Evolutionary conservation across 148 eudicot species (phyloP), one percentile per base, ranked within the genome.

Genomic region (Fallopia convolvulus): DNA sequence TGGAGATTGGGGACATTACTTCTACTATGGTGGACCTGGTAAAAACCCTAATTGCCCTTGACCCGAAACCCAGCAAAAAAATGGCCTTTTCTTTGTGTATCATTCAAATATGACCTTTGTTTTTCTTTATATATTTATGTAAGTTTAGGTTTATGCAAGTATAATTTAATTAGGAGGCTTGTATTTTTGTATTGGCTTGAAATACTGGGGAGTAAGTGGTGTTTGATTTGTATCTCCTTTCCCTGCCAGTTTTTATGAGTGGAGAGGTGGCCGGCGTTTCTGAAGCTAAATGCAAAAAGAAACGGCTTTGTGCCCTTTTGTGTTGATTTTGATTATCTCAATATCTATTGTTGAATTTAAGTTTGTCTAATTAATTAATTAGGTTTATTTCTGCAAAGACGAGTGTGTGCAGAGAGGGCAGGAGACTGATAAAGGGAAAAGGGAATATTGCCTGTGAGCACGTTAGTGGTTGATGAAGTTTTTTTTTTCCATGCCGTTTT

Each of bases 21-120:
- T 94, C 78, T 94, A 94, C 85, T 94, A 88, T 82, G 98, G 98
- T 63, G 98, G 97, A 79, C 98, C 98, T 77, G 98, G 98, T 55
- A 86, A 80, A 81, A 92, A 92, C 70, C 77, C 88, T 0, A 94
- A 94, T 70, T 94, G 98, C 82, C 85, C 85, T 77, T 94, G 39
- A 12, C 18, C 40, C 56, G 6, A 52, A 52, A 52, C n/a, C 56
- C 56, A 17, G 6, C 4, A 41, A 8, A 53, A 73, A 49, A 13
- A 26, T 4, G 41, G 20, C 49, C 75, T 13, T 10, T 73, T 14
- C n/a, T 40, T n/a, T 40, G 30, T 84, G 84, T 86, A 83, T 77
- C 56, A 80, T 78, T 55, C 80, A 81, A 46, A 46, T 30, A 63
- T 63, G 40, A 63, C 70, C 40, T 6, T 20, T 73, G 50, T 39